phyloP scores from a whole-genome alignment of 2,329 filamentous ascomycete species.

The Penicillium sp. region DNA sequence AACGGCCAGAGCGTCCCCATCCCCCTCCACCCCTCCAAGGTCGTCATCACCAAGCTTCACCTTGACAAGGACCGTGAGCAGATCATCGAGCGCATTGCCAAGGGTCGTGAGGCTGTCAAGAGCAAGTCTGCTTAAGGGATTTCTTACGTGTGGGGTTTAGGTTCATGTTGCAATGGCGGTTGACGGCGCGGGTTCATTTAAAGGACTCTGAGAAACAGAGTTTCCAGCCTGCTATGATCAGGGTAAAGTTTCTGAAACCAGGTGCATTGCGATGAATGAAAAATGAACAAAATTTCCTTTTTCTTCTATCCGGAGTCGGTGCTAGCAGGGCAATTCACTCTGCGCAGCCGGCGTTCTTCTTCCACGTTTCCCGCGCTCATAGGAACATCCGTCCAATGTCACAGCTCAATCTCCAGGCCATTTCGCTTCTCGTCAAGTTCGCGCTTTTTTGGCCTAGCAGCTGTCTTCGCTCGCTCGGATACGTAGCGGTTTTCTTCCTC shows the following conservation, averaged over 20 bases:
- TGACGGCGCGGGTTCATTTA: conserved; percentile 31
- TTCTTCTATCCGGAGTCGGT: conserved; percentile 58
- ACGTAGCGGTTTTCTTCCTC: not conserved
- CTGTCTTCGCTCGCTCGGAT: not conserved
- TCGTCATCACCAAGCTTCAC: conserved; percentile 98
- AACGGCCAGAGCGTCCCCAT: conserved; percentile 94
- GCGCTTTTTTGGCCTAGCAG: not conserved
- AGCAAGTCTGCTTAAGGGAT: conserved; percentile 64
- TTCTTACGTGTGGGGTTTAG: conserved; percentile 56
- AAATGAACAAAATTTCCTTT: conserved; percentile 63
- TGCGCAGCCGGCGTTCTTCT: conserved; percentile 6
- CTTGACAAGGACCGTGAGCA: conserved; percentile 60
- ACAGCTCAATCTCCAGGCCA: conserved; percentile 12
- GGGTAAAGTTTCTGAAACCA: conserved; percentile 28
- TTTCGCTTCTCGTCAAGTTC: conserved; percentile 3
- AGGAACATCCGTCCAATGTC: conserved; percentile 12
- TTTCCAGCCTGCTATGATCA: conserved; percentile 25
- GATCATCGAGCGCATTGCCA: conserved; percentile 48
- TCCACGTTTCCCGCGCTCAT: conserved; percentile 8
- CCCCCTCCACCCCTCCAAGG: conserved; percentile 93
- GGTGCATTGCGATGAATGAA: conserved; percentile 47
- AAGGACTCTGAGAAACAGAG: conserved; percentile 25
- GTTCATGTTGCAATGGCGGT: conserved; percentile 66
- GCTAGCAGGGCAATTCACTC: conserved; percentile 2
- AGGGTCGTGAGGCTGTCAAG: conserved; percentile 48